A percentile compares a stretch with the other conserved stretches of the same genome.
phyloP scores from a whole-genome alignment of 768 basidiomycete genomes.

The Sutorius australiensis region DNA sequence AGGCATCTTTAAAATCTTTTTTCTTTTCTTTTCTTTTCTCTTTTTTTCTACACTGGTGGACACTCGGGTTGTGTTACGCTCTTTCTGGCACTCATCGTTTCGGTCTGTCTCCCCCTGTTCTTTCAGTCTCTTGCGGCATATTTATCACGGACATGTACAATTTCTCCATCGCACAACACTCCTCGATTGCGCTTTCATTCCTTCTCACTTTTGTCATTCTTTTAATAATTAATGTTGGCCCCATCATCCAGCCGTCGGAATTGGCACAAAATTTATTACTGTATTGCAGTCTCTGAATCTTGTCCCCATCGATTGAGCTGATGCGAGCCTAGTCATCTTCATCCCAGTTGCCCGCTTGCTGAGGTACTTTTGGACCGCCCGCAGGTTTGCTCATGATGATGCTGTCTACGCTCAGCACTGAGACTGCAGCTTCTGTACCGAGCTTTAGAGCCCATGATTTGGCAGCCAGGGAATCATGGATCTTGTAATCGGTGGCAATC shows the following conservation, averaged over 20 bases:
- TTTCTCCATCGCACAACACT: slow-evolving; percentile 10
- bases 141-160: slow-evolving; percentile 35
- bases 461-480: slow-evolving; percentile 84
- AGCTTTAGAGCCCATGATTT: slow-evolving; percentile 88
- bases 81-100: slow-evolving; percentile 5
- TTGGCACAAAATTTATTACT: slow-evolving; percentile 25
- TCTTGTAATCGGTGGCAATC: slow-evolving; percentile 54
- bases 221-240: slow-evolving; percentile 9
- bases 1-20: slow-evolving; percentile 9
- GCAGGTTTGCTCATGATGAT: slow-evolving; percentile 98
- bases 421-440: slow-evolving; percentile 88
- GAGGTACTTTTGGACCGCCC: slow-evolving; percentile 82
- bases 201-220: neutral
- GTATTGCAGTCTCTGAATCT: slow-evolving; percentile 23
- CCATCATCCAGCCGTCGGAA: slow-evolving; percentile 17
- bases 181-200: slow-evolving; percentile 1
- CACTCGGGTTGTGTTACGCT: slow-evolving; percentile 23
- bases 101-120: neutral
- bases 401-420: slow-evolving; percentile 91
- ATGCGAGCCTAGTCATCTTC: slow-evolving; percentile 47
- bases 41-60: slow-evolving; percentile 12
- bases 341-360: slow-evolving; percentile 86
- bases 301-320: slow-evolving; percentile 9
- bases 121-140: slow-evolving; percentile 12
- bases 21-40: slow-evolving; percentile 1